Evolutionary conservation across 345 rosid genomes (phyloP).

Genomic region (Populus simonii): DNA sequence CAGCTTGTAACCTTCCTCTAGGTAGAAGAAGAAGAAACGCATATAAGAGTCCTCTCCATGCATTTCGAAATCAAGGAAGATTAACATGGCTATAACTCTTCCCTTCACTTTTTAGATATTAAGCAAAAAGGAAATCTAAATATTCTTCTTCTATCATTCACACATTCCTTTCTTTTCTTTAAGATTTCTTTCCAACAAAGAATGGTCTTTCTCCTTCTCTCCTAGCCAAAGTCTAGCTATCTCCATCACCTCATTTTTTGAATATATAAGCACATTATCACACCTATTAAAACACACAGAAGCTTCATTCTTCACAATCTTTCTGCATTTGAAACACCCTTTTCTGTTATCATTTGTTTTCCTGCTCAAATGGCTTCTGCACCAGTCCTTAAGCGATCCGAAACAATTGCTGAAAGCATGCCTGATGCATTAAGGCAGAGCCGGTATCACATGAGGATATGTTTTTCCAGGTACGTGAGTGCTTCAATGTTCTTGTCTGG

Average conservation of each 20-base stretch:
- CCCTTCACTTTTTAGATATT: slow-evolving; percentile 3
- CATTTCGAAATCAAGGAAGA: no score
- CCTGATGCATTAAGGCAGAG: slow-evolving; percentile 83
- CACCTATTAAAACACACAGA: neutral
- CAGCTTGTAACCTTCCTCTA: neutral
- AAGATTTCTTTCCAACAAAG: slow-evolving; percentile 3
- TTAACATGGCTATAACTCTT: neutral
- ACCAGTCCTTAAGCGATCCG: slow-evolving; percentile 22
- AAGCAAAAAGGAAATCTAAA: slow-evolving; percentile 3
- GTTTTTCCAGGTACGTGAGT: slow-evolving; percentile 56
- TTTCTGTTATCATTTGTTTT: neutral
- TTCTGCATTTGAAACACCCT: neutral
- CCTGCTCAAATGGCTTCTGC: slow-evolving; percentile 10
- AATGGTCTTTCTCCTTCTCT: slow-evolving; percentile 16
- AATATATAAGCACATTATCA: slow-evolving; percentile 1
- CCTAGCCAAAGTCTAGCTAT: neutral
- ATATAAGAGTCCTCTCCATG: neutral
- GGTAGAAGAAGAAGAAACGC: slow-evolving; percentile 10
- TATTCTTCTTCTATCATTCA: slow-evolving; percentile 6
- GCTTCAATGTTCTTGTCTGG: neutral
- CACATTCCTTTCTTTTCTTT: slow-evolving; percentile 19
- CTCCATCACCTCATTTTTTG: neutral
- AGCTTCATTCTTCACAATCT: neutral
- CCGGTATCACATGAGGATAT: slow-evolving; percentile 70
- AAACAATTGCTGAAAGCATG: slow-evolving; percentile 74